A percentile compares a stretch with the other conserved stretches of the same genome.
These are phyloP conservation scores for Hypoxylon cercidicola DNA, from an alignment of 495 filamentous ascomycete genomes.

Conservation along the genomic window DNA sequence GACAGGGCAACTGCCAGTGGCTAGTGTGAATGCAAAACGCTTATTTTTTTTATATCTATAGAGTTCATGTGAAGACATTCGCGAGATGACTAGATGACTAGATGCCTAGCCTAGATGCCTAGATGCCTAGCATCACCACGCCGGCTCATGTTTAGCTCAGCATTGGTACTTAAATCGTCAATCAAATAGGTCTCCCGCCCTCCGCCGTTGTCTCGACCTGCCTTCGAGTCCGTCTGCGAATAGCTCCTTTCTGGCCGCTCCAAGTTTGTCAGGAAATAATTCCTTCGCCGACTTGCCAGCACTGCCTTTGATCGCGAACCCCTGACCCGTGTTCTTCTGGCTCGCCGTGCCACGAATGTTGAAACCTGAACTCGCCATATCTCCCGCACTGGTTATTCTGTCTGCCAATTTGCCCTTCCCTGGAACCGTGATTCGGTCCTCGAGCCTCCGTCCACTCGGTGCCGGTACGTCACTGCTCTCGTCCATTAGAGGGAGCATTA, in stretches of 20 bases:
- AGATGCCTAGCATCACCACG: too few relatives aligned
- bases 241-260: conserved; percentile 74
- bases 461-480: conserved; percentile 48
- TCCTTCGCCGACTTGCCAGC: conserved; percentile 69
- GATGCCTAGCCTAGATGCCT: too few relatives aligned
- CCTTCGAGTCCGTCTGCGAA: conserved; percentile 65
- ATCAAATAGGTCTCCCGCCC: conserved; percentile 65
- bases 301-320: conserved; percentile 73
- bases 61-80: too few relatives aligned
- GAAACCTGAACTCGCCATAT: conserved; percentile 45
- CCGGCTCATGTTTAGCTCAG: too few relatives aligned
- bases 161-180: conserved; percentile 36
- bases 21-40: too few relatives aligned
- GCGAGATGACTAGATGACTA: too few relatives aligned
- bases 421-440: conserved; percentile 53
- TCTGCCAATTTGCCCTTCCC: conserved; percentile 33
- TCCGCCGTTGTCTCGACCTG: conserved; percentile 57
- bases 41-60: too few relatives aligned
- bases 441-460: conserved; percentile 38
- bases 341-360: conserved; percentile 71
- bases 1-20: too few relatives aligned
- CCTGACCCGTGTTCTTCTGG: conserved; percentile 60
- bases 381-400: conserved; percentile 31
- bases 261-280: conserved; percentile 74
- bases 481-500: conserved; percentile 64